These are phyloP conservation scores for Xylaria multiplex DNA, from an alignment of 2,329 filamentous ascomycete species.

Conservation along the genomic window DNA sequence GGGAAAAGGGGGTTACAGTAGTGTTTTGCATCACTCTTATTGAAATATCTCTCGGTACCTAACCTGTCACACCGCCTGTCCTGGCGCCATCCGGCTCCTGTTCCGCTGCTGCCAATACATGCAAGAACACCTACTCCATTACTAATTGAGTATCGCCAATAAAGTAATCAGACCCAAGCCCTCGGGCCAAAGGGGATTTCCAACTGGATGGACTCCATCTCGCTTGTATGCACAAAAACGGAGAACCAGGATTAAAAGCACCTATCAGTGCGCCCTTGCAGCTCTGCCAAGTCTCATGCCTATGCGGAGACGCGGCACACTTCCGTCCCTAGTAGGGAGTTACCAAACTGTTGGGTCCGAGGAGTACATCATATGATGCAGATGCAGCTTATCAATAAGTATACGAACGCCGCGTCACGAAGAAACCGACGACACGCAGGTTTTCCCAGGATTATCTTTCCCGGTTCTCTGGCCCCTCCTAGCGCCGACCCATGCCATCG, in stretches of 20 bases:
- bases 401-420: constrained; percentile 20
- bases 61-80: constrained; percentile 8
- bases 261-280: neutral
- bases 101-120: constrained; percentile 1
- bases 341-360: constrained; percentile 20
- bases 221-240: constrained; percentile 12
- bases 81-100: constrained; percentile 7
- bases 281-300: neutral
- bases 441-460: constrained; percentile 5
- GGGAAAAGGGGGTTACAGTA: neutral
- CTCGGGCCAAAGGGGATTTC: constrained; percentile 10
- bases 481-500: constrained; percentile 11
- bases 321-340: constrained; percentile 15
- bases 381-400: constrained; percentile 9
- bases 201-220: neutral
- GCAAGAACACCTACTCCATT: neutral
- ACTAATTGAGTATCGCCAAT: neutral
- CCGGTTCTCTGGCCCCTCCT: neutral
- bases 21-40: neutral
- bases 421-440: constrained; percentile 2
- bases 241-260: neutral
- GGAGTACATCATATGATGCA: neutral
- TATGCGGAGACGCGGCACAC: neutral
- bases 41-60: neutral
- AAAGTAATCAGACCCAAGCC: constrained; percentile 16